Evolutionary conservation across 1,284 basidiomycete genomes (phyloP).

Genomic region (Puccinia coronata): DNA sequence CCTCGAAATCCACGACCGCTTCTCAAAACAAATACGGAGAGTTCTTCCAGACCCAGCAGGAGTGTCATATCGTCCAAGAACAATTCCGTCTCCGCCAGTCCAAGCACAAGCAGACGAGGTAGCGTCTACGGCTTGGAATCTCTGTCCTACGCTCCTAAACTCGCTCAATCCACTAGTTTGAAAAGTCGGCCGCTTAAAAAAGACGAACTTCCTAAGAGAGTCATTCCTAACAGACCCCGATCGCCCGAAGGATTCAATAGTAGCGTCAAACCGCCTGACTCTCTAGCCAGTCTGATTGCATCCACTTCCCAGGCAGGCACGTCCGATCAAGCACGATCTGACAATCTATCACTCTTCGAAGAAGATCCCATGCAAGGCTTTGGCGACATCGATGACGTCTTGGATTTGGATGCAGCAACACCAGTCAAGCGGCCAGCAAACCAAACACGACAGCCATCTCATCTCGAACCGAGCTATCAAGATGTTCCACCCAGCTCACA

Average conservation of each 20-base stretch:
- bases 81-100: constrained; percentile 7
- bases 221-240: background rate
- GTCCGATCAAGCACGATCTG: constrained; percentile 27
- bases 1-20: background rate
- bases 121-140: background rate
- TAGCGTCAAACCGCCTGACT: constrained; percentile 7
- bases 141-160: background rate
- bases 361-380: constrained; percentile 34
- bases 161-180: background rate
- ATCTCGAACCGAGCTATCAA: background rate
- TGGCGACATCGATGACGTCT: constrained; percentile 9
- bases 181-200: background rate
- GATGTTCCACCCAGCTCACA: background rate
- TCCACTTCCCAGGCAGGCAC: background rate
- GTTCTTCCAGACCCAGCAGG: background rate
- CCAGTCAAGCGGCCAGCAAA: background rate
- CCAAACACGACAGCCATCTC: background rate
- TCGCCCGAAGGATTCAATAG: background rate
- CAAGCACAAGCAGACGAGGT: constrained; percentile 14
- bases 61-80: background rate
- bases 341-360: constrained; percentile 38
- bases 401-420: constrained; percentile 29
- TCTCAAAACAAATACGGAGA: constrained; percentile 1
- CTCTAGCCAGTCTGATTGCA: background rate
- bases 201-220: background rate